Percentiles rank a stretch among this genome's conserved stretches.
Evolutionary conservation across 2,329 filamentous ascomycete genomes (phyloP).

Genomic region (Emergomyces orientalis): DNA sequence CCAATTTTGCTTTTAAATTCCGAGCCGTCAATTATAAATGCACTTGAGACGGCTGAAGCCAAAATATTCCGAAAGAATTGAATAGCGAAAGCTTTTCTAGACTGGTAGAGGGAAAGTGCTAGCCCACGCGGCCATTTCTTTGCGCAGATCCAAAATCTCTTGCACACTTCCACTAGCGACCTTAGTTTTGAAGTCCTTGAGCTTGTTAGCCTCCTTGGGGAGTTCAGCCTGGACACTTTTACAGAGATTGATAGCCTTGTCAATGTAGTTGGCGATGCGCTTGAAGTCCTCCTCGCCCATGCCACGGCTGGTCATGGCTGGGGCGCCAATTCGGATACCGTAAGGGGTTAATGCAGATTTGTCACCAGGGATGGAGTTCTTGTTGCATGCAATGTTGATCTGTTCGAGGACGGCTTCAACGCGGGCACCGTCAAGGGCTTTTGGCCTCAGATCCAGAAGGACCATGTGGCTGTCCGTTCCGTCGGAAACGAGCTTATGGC

Average conservation of each 20-base stretch:
- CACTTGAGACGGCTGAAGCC: not conserved
- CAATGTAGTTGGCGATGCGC: constrained; percentile 81
- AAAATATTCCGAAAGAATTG: not conserved
- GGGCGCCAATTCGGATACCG: constrained; percentile 91
- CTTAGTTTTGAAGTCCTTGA: constrained; percentile 98
- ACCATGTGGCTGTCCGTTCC: constrained; percentile 98
- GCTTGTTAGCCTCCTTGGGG: constrained; percentile 97
- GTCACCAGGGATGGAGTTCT: constrained; percentile 97
- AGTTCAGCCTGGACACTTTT: constrained; percentile 75
- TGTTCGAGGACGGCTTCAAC: constrained; percentile 94
- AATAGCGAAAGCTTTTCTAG: constrained; percentile 21
- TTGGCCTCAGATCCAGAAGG: constrained; percentile 80
- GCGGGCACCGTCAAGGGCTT: constrained; percentile 78
- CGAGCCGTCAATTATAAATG: not conserved
- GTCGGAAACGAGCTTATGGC: constrained; percentile 82
- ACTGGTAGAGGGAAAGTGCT: constrained; percentile 79
- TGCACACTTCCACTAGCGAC: constrained; percentile 66
- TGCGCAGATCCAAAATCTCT: constrained; percentile 75
- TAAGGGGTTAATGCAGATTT: constrained; percentile 91
- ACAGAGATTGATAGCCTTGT: constrained; percentile 78
- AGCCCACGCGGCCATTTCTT: constrained; percentile 85
- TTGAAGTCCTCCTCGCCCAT: constrained; percentile 90
- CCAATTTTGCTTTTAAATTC: not conserved
- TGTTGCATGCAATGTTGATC: constrained; percentile 99
- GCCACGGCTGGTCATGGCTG: constrained; percentile 93